Percentiles rank a stretch among this genome's conserved stretches.
Conservation (phyloP, 345 rosid species). For the Eucalyptus polyanthemos region DNA sequence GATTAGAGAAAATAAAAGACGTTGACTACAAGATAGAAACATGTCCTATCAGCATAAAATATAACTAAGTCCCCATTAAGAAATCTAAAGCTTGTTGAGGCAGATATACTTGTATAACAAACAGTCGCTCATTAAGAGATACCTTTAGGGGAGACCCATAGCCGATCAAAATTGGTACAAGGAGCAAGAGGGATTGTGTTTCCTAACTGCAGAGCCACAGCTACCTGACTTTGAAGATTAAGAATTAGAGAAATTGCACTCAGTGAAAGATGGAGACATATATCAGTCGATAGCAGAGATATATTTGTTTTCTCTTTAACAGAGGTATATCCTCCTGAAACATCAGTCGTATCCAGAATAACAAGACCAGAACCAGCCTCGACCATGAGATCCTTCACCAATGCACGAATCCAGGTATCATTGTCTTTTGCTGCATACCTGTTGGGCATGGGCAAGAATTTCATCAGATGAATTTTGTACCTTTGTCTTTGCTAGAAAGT, state of each 20-base stretch:
- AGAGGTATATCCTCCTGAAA: slow-evolving; percentile 87
- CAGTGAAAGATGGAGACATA: slow-evolving; percentile 81
- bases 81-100: background rate
- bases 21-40: background rate
- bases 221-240: slow-evolving; percentile 75
- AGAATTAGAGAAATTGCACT: slow-evolving; percentile 75
- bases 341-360: slow-evolving; percentile 82
- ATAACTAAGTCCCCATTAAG: background rate
- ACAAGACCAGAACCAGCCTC: slow-evolving; percentile 98
- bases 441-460: background rate
- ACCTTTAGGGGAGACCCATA: slow-evolving; percentile 96
- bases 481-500: background rate
- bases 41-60: background rate
- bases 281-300: slow-evolving; percentile 74
- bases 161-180: slow-evolving; percentile 70
- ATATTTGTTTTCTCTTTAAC: slow-evolving; percentile 84
- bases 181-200: slow-evolving; percentile 73
- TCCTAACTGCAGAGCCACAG: slow-evolving; percentile 83
- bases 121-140: background rate
- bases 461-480: background rate
- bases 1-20: background rate
- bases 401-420: slow-evolving; percentile 88
- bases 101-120: background rate
- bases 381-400: slow-evolving; percentile 68
- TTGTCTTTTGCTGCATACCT: slow-evolving; percentile 95